phyloP scores from a whole-genome alignment of 1,139 yeast species.

The Yamadazyma epiphylla region DNA sequence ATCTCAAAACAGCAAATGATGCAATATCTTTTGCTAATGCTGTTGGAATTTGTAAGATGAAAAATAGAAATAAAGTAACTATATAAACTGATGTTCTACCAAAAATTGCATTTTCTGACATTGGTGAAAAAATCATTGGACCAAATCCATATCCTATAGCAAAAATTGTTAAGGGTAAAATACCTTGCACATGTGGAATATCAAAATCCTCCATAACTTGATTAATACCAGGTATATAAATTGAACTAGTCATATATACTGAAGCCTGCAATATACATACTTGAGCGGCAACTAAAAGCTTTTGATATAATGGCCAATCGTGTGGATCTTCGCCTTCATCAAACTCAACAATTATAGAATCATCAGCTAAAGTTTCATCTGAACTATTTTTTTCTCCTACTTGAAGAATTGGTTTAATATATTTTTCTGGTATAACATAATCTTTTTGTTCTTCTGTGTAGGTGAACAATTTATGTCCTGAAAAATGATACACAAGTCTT shows the following conservation, averaged over 20 bases:
- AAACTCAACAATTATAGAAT: conserved; percentile 10
- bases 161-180: conserved; percentile 35
- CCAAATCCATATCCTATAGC: conserved; percentile 58
- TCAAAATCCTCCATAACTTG: conserved; percentile 39
- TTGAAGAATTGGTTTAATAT: conserved; percentile 9
- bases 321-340: conserved; percentile 56
- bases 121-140: conserved; percentile 51
- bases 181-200: conserved; percentile 39
- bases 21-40: conserved; percentile 29
- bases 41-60: conserved; percentile 31
- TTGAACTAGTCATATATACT: conserved; percentile 27
- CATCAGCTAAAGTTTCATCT: neutral
- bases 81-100: conserved; percentile 49
- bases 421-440: conserved; percentile 32
- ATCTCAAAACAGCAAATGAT: conserved; percentile 27
- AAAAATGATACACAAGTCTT: conserved; percentile 26
- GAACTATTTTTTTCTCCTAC: neutral
- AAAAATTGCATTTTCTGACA: conserved; percentile 45
- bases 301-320: conserved; percentile 46
- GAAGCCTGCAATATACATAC: too few species aligned
- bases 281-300: conserved; percentile 33
- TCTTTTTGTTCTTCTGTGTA: conserved; percentile 30
- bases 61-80: conserved; percentile 23
- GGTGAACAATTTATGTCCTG: conserved; percentile 23
- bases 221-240: conserved; percentile 26